These are phyloP conservation scores for Zangia roseola DNA, from an alignment of 768 basidiomycete species.

Conservation along the genomic window DNA sequence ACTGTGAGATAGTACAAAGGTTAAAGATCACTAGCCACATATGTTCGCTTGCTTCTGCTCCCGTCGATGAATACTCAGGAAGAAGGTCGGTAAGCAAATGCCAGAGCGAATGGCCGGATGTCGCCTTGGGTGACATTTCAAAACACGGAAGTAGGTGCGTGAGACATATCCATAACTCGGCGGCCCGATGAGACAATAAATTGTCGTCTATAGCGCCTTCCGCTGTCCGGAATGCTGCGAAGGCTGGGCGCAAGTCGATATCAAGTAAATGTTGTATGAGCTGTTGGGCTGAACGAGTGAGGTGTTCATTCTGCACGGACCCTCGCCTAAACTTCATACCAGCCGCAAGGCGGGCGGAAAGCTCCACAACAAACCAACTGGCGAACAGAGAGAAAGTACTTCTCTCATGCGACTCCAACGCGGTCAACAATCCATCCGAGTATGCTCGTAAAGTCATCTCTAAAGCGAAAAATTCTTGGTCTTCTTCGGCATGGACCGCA, in stretches of 20 bases:
- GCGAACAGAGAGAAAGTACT: conserved; percentile 39
- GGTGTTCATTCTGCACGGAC: conserved; percentile 21
- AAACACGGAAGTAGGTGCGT: conserved; percentile 50
- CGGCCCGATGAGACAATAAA: conserved; percentile 40
- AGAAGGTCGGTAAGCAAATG: conserved; percentile 38
- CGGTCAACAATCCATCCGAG: conserved; percentile 36
- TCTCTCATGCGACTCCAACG: conserved; percentile 37
- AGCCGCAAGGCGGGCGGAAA: conserved; percentile 41
- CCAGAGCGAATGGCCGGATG: conserved; percentile 45
- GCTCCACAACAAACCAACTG: conserved; percentile 67
- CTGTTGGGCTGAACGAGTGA: conserved; percentile 31
- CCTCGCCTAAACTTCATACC: conserved; percentile 29
- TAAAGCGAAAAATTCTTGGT: conserved; percentile 33
- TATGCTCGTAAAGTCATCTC: conserved; percentile 36
- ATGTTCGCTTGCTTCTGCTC: conserved; percentile 55
- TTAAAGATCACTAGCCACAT: conserved; percentile 72
- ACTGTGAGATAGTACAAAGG: conserved; percentile 75
- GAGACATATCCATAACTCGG: conserved; percentile 75
- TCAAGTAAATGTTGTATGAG: conserved; percentile 53
- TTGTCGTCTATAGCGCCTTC: conserved; percentile 32
- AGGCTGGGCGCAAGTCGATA: conserved; percentile 44
- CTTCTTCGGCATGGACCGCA: conserved; percentile 32
- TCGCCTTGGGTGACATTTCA: conserved; percentile 13
- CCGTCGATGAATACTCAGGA: conserved; percentile 29
- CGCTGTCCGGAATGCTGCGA: conserved; percentile 19